phyloP scores from a whole-genome alignment of 2,329 filamentous ascomycete genomes.

The Fusarium nematophilum region DNA sequence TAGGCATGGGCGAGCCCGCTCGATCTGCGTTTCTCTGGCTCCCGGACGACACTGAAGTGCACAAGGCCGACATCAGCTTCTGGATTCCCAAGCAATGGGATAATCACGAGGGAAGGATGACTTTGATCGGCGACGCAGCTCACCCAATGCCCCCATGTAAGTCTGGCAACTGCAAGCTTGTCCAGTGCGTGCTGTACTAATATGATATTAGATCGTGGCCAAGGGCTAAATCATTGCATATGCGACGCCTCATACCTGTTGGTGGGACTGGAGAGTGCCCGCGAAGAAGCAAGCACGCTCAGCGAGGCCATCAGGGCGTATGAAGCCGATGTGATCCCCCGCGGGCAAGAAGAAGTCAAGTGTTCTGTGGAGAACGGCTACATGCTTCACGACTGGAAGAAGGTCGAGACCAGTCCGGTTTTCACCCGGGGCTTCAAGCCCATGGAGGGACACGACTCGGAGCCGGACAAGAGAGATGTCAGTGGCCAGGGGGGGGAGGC shows the following conservation, averaged over 20 bases:
- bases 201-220: conserved; percentile 30
- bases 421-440: conserved; percentile 39
- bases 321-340: conserved; percentile 35
- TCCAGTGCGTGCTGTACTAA: background rate
- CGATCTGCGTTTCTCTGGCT: conserved; percentile 37
- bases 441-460: conserved; percentile 35
- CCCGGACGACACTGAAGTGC: conserved; percentile 37
- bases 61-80: conserved; percentile 40
- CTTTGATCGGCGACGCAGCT: conserved; percentile 35
- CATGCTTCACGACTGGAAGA: conserved; percentile 40
- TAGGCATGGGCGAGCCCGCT: conserved; percentile 32
- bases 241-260: conserved; percentile 32
- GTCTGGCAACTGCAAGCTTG: background rate
- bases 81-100: conserved; percentile 37
- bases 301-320: conserved; percentile 16
- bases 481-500: background rate
- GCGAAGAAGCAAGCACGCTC: background rate
- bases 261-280: conserved; percentile 12
- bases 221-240: conserved; percentile 40
- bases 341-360: conserved; percentile 38
- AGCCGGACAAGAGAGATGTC: background rate
- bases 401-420: conserved; percentile 34
- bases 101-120: conserved; percentile 33
- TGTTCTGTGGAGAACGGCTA: conserved; percentile 38
- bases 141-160: conserved; percentile 41